A percentile compares a stretch with the other conserved stretches of the same genome.
phyloP scores from a whole-genome alignment of 2,329 filamentous ascomycete genomes.

The Curvularia sp. region DNA sequence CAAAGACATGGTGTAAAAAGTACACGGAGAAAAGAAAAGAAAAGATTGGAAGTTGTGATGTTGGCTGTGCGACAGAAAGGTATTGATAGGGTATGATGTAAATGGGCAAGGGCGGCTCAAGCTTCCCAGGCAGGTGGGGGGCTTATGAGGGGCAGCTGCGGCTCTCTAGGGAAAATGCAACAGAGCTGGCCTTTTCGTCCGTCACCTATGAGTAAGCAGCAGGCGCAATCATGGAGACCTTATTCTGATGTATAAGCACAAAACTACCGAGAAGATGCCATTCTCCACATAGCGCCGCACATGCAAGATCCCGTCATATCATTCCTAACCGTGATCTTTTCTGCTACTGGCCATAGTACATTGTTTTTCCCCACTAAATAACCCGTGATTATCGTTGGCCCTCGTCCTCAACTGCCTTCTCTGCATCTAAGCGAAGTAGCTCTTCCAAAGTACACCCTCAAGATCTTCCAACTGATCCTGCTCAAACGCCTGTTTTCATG shows the following conservation, averaged over 20 bases:
- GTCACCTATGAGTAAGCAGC: constrained; percentile 21
- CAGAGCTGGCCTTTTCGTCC: constrained; percentile 2
- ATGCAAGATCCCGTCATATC: constrained; percentile 15
- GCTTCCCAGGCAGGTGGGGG: constrained; percentile 24
- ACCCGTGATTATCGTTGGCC: background rate
- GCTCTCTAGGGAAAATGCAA: constrained; percentile 9
- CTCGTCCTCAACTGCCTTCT: background rate
- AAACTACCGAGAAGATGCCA: constrained; percentile 9
- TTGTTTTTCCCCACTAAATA: background rate
- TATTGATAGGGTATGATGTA: constrained; percentile 8
- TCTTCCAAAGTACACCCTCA: constrained; percentile 98
- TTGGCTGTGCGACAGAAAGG: background rate
- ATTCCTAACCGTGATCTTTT: constrained; percentile 1
- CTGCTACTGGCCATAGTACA: constrained; percentile 21
- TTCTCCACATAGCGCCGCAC: constrained; percentile 7
- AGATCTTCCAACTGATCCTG: constrained; percentile 92
- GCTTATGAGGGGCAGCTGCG: constrained; percentile 24
- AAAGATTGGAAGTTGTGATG: background rate
- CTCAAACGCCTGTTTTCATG: constrained; percentile 71
- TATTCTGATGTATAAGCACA: constrained; percentile 3
- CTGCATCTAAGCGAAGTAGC: constrained; percentile 81
- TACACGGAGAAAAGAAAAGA: background rate
- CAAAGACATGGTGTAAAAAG: constrained; percentile 59
- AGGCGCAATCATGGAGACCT: background rate
- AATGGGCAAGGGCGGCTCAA: constrained; percentile 9